These are phyloP conservation scores for Phytophthora multivora DNA, from an alignment of 352 stramenopile genomes.

Conservation along the genomic window DNA sequence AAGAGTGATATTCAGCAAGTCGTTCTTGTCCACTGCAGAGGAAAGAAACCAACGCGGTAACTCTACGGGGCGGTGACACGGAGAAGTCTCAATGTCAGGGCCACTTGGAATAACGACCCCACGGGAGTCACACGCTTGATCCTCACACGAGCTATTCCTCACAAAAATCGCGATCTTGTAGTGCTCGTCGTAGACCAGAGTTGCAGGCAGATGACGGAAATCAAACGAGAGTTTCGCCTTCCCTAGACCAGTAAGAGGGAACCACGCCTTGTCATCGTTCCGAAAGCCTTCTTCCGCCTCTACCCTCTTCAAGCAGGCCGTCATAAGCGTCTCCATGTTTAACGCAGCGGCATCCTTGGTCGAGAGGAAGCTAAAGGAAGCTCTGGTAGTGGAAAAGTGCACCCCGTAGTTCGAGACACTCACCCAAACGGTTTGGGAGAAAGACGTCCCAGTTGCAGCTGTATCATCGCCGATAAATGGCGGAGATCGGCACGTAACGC, in stretches of 20 bases:
- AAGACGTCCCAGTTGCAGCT: constrained; percentile 7
- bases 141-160: constrained; percentile 91
- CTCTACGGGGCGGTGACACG: constrained; percentile 90
- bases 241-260: constrained; percentile 90
- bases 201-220: constrained; percentile 90
- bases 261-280: constrained; percentile 91
- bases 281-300: constrained; percentile 81
- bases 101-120: constrained; percentile 58
- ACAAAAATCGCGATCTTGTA: constrained; percentile 96
- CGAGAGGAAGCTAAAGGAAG: constrained; percentile 50
- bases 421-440: constrained; percentile 46
- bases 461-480: constrained; percentile 47
- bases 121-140: constrained; percentile 80
- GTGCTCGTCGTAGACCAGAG: constrained; percentile 95
- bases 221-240: constrained; percentile 95
- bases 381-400: constrained; percentile 67
- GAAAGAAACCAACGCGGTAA: constrained; percentile 93
- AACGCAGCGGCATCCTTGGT: constrained; percentile 36
- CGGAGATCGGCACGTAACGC: constrained; percentile 81
- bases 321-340: constrained; percentile 47
- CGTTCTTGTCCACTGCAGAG: constrained; percentile 91
- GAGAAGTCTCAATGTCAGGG: constrained; percentile 85
- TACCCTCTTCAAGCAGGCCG: constrained; percentile 36
- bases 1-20: constrained; percentile 94
- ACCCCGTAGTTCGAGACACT: constrained; percentile 86